phyloP scores from a whole-genome alignment of 78 protist species.

The Isochrysis galbana region DNA sequence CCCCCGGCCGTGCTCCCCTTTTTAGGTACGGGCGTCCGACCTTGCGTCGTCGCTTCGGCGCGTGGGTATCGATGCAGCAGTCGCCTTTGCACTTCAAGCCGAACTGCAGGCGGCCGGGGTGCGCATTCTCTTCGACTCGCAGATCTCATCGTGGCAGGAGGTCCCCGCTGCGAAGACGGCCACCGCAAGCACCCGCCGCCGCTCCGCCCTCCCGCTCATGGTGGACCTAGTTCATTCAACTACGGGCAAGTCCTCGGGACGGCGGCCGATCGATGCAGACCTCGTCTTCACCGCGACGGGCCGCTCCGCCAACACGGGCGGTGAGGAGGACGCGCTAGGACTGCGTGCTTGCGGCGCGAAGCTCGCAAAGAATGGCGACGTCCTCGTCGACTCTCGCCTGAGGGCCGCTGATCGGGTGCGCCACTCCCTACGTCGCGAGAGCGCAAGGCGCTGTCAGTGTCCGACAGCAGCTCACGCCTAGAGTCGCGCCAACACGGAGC shows the following conservation, averaged over 20 bases:
- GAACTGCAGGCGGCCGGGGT: background rate
- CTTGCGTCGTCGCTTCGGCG: background rate
- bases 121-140: conserved; percentile 5
- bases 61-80: conserved; percentile 11
- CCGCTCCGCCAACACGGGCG: conserved; percentile 20
- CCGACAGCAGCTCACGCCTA: too few relatives aligned
- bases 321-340: background rate
- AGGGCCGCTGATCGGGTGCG: too few relatives aligned
- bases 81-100: background rate
- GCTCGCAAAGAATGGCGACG: background rate
- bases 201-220: background rate
- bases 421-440: too few relatives aligned
- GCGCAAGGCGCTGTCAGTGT: too few relatives aligned
- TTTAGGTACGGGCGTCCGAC: background rate
- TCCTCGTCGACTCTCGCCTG: background rate
- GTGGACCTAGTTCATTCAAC: background rate
- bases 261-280: background rate
- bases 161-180: too few relatives aligned
- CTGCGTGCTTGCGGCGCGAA: conserved; percentile 3
- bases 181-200: too few relatives aligned
- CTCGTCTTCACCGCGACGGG: conserved; percentile 14
- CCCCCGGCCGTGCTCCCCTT: too few relatives aligned
- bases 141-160: background rate
- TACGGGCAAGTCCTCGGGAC: background rate
- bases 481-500: too few relatives aligned